Evolutionary conservation across 306 rosid genomes (phyloP), one percentile per base, ranked within the genome.

Genomic region (Geum urbanum): DNA sequence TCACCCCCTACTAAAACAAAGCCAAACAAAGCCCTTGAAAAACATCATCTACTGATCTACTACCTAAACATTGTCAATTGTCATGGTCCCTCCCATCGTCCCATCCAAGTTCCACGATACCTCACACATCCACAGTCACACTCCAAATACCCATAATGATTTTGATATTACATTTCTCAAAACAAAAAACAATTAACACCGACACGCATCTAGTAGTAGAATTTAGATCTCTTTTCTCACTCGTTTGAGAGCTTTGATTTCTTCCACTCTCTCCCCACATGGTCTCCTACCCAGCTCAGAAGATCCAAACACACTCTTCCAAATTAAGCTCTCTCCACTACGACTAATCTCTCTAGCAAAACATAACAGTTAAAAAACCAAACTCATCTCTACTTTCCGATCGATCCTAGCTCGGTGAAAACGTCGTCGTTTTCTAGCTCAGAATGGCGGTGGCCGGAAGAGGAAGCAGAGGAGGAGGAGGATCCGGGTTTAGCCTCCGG

Each of bases 381-480:
- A 32, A 32, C 35, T 15, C 74, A 20, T 13, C 37, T 7, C 51
- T 62, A n/a, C n/a, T 5, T 24, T 47, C 61, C 47, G 66, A 57
- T 75, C 72, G 70, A 50, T 67, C 72, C 48, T 9, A 70, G 19
- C 65, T 66, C 20, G 13, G 37, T 32, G n/a, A 44, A 70, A 45
- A 45, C 49, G 49, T 56, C 20, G 74, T 16, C 45, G 46, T 10
- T 67, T 66, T 47, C 4, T 32, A 32, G 81, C 70, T 80, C 79
- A 84, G 67, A 27, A 94, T 95, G 99, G 97, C 96, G 74, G 97
- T 86, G 76, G 91, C 96, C 76, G 76, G 71, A 69, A 84, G 99
- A 73, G 99, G 96, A 72, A 60, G 87, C 91, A 89, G 78, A 39
- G 85, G 81, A 11, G 86, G 84, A 58, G 74, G 78, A 35, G 52